Conservation (phyloP, 179 eudicot genomes). For the Beta macrorhiza region DNA sequence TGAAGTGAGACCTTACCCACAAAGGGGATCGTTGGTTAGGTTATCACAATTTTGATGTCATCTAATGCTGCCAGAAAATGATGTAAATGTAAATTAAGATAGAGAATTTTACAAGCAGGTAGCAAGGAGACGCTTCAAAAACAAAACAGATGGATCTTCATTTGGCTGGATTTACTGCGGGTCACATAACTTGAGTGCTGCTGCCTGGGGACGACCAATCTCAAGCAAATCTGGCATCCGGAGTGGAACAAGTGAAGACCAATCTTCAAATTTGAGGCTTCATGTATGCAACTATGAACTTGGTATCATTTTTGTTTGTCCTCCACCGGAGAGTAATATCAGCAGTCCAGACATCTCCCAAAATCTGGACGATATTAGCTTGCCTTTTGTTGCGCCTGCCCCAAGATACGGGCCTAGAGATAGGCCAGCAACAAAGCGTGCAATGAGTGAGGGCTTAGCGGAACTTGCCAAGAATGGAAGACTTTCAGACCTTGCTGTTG, state of each 20-base stretch:
- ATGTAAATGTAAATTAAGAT: not conserved
- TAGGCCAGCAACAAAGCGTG: slow-evolving; percentile 77
- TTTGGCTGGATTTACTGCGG: slow-evolving; percentile 92
- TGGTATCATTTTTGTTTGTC: slow-evolving; percentile 68
- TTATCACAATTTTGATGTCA: not conserved
- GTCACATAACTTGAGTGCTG: slow-evolving; percentile 88
- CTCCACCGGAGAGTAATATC: slow-evolving; percentile 45
- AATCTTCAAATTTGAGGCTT: slow-evolving; percentile 54
- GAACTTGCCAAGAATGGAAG: slow-evolving; percentile 40
- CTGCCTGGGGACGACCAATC: slow-evolving; percentile 86
- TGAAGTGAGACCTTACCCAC: not conserved
- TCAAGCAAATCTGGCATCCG: slow-evolving; percentile 28
- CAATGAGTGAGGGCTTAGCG: slow-evolving; percentile 67
- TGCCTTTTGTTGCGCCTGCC: slow-evolving; percentile 84
- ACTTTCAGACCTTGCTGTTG: slow-evolving; percentile 21
- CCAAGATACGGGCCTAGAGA: slow-evolving; percentile 67
- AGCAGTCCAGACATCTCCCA: slow-evolving; percentile 8
- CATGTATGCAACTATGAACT: slow-evolving; percentile 88
- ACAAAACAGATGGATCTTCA: slow-evolving; percentile 52
- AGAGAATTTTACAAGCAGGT: slow-evolving; percentile 46
- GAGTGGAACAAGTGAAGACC: slow-evolving; percentile 31
- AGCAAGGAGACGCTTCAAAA: slow-evolving; percentile 73
- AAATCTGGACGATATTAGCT: slow-evolving; percentile 55
- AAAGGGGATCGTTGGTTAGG: not conserved
- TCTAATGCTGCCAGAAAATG: not conserved